A percentile compares a stretch with the other conserved stretches of the same genome.
Conservation (phyloP, 1,284 basidiomycete genomes). For the Cryptococcus maquisensis region DNA sequence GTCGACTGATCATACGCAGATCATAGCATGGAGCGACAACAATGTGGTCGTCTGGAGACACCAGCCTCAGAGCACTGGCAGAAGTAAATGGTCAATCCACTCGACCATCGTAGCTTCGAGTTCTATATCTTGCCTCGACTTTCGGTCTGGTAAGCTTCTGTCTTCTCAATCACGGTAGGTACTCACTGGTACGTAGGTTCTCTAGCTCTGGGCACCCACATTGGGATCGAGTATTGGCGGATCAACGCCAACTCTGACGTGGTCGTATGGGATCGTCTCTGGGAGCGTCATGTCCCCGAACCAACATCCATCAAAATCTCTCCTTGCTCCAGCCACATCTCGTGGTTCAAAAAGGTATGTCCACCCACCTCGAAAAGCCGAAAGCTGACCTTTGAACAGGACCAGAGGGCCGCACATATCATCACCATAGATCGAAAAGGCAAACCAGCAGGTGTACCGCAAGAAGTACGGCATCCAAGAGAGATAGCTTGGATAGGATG, state of each 20-base stretch:
- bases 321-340: slow-evolving; percentile 27
- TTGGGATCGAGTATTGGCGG: slow-evolving; percentile 39
- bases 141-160: slow-evolving; percentile 21
- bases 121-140: slow-evolving; percentile 30
- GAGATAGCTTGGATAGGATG: slow-evolving; percentile 42
- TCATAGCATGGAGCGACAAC: slow-evolving; percentile 39
- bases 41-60: slow-evolving; percentile 40
- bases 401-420: slow-evolving; percentile 21
- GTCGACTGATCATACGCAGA: slow-evolving; percentile 15
- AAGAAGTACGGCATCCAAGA: slow-evolving; percentile 41
- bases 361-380: background rate
- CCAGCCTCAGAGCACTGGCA: slow-evolving; percentile 2
- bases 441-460: slow-evolving; percentile 21
- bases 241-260: slow-evolving; percentile 29
- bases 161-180: background rate
- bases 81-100: slow-evolving; percentile 28
- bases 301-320: slow-evolving; percentile 17
- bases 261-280: slow-evolving; percentile 43
- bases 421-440: slow-evolving; percentile 24
- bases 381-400: slow-evolving; percentile 2
- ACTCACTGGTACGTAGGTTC: slow-evolving; percentile 16
- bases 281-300: slow-evolving; percentile 21
- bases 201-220: slow-evolving; percentile 28
- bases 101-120: slow-evolving; percentile 34
- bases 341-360: slow-evolving; percentile 25